Base-by-base conservation (phyloP, 805 yeast species). In the Ogataea dorogensis region DNA sequence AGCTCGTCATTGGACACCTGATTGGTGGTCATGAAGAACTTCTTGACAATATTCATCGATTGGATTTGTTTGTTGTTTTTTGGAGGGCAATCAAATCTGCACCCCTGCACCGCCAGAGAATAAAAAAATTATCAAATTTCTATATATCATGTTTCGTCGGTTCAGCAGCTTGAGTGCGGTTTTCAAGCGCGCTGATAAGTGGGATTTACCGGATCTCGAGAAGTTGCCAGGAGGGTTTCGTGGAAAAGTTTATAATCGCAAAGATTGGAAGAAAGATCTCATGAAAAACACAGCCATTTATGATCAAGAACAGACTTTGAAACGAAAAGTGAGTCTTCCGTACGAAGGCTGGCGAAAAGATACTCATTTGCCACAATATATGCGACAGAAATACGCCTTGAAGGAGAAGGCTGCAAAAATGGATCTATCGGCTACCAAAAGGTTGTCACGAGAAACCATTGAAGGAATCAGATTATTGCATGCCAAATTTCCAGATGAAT, bases 31-130 rank as follows among this genome's bases (percentile, higher is more conserved):
- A 36, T 42, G 31, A 54, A 71, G 44, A 85, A 71, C 55, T 77
- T 77, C 53, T 78, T 75, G 22, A 86, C 62, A 42, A 86, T 77
- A 58, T 86, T 86, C 95, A 86, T 85, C n/a, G n/a, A 32, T 17
- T 16, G 12, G 23, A 28, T 17, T 14, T 24, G 18, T 25, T 25
- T 25, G 27, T 36, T 21, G 17, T 22, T 31, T 18, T 33, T 25
- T 24, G 14, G 42, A 28, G 30, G 42, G 42, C 42, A 28, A 33
- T 24, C 19, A 15, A 24, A 14, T 23, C 10, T 7, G 20, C 24
- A 32, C 17, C 31, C 25, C 5, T 23, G 17, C 38, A 28, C 38
- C 11, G 38, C 26, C 20, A 26, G 13, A 27, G 24, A 15, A 33
- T 26, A 9, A 26, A 32, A 16, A 28, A 15, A 29, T 5, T 5